A percentile compares a stretch with the other conserved stretches of the same genome.
Conservation (phyloP, 2,329 filamentous ascomycete species). For the Fusarium temperatum region DNA sequence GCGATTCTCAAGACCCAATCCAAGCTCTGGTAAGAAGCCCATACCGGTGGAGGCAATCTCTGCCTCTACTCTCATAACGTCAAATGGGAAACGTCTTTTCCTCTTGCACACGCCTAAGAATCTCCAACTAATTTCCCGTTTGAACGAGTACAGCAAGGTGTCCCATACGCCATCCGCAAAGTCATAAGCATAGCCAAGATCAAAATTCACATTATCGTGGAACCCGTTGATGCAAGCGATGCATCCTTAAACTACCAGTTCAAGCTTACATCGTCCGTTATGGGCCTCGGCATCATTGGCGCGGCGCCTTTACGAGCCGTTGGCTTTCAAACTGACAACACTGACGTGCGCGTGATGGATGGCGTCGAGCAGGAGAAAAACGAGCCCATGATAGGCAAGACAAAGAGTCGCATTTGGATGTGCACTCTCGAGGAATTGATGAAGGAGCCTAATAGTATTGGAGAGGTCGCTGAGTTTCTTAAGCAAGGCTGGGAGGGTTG, state of each 20-base stretch:
- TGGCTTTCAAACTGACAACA: background rate
- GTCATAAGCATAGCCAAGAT: background rate
- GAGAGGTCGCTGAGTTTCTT: background rate
- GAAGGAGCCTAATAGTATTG: background rate
- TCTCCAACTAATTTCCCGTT: no score
- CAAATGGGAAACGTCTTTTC: accelerated
- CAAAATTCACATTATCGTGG: background rate
- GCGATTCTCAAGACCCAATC: background rate
- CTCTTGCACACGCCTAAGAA: accelerated
- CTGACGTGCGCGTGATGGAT: background rate
- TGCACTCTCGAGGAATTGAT: background rate
- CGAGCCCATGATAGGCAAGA: background rate
- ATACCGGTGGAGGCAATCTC: no score
- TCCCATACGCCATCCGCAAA: background rate
- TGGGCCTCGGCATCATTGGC: background rate
- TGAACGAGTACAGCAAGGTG: background rate
- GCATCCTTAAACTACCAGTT: background rate
- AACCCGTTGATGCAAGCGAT: background rate
- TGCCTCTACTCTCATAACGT: no score
- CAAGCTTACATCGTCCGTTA: background rate
- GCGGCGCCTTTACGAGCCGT: background rate
- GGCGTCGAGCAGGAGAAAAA: background rate
- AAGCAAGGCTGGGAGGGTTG: background rate
- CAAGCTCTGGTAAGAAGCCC: background rate
- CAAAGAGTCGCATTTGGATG: background rate